phyloP scores from a whole-genome alignment of 176 grass and related monocot genomes.

The barley (Hordeum vulgare) region DNA sequence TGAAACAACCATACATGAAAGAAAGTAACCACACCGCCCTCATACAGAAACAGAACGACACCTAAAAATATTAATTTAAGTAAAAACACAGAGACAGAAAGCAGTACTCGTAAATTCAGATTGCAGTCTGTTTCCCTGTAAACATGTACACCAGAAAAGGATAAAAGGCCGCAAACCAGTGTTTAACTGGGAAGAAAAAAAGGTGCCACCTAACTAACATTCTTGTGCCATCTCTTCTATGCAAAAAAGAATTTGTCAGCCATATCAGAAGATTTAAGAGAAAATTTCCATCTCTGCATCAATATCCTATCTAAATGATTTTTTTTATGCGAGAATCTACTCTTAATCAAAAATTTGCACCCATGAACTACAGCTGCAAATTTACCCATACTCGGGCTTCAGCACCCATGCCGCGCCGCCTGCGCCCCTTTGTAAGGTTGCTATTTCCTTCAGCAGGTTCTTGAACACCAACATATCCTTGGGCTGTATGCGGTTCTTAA shows the following conservation, averaged over 20 bases:
- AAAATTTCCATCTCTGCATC: not conserved
- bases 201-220: not conserved
- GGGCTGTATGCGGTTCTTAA: conserved; percentile 58
- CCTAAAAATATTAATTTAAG: not conserved
- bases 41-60: too few species aligned
- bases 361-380: conserved; percentile 3
- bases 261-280: not conserved
- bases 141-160: not conserved
- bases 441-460: conserved; percentile 80
- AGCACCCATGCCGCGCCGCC: conserved; percentile 59
- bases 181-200: not conserved
- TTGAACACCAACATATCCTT: conserved; percentile 81
- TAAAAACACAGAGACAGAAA: not conserved
- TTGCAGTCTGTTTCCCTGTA: not conserved
- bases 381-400: conserved; percentile 57
- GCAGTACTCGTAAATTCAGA: not conserved
- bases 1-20: not conserved
- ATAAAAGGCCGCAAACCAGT: not conserved
- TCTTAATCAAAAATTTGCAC: not conserved
- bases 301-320: not conserved
- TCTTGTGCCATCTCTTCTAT: not conserved
- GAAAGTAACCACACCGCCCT: not conserved
- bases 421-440: conserved; percentile 45
- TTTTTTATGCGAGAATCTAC: not conserved
- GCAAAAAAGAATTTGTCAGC: conserved; percentile 6